phyloP scores from a whole-genome alignment of 164 flowering plant genomes.

The Sextonia rubra region DNA sequence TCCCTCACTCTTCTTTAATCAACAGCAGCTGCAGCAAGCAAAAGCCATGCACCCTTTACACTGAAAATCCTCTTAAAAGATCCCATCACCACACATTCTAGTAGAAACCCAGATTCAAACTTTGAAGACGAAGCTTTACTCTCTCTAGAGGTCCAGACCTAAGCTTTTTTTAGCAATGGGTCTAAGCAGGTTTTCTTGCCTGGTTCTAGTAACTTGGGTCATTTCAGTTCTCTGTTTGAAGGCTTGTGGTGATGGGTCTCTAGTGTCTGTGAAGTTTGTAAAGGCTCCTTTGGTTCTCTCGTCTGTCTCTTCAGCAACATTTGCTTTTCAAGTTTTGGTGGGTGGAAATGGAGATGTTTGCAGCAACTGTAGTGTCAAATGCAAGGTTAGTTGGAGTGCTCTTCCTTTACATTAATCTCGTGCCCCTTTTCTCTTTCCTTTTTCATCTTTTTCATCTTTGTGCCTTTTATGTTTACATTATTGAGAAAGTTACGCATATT shows the following conservation, averaged over 20 bases:
- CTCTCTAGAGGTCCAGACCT: slow-evolving; percentile 4
- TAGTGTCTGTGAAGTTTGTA: slow-evolving; percentile 49
- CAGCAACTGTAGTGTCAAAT: slow-evolving; percentile 49
- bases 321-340: slow-evolving; percentile 54
- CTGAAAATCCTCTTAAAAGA: not conserved
- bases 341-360: slow-evolving; percentile 35
- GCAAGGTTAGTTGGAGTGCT: slow-evolving; percentile 57
- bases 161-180: slow-evolving; percentile 37
- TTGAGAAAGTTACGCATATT: too few species aligned
- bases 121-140: slow-evolving; percentile 1
- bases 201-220: slow-evolving; percentile 39
- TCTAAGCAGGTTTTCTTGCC: slow-evolving; percentile 26
- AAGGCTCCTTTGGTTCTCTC: slow-evolving; percentile 54
- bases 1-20: slow-evolving; percentile 8
- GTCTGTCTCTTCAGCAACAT: slow-evolving; percentile 41
- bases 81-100: not conserved
- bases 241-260: slow-evolving; percentile 31
- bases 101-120: not conserved
- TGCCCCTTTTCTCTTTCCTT: not conserved
- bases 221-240: slow-evolving; percentile 29
- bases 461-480: not conserved
- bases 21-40: slow-evolving; percentile 1
- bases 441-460: not conserved
- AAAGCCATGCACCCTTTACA: slow-evolving; percentile 8
- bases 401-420: not conserved